These are phyloP conservation scores for Naganishia albida DNA, from an alignment of 1,284 basidiomycete species.

Conservation along the genomic window DNA sequence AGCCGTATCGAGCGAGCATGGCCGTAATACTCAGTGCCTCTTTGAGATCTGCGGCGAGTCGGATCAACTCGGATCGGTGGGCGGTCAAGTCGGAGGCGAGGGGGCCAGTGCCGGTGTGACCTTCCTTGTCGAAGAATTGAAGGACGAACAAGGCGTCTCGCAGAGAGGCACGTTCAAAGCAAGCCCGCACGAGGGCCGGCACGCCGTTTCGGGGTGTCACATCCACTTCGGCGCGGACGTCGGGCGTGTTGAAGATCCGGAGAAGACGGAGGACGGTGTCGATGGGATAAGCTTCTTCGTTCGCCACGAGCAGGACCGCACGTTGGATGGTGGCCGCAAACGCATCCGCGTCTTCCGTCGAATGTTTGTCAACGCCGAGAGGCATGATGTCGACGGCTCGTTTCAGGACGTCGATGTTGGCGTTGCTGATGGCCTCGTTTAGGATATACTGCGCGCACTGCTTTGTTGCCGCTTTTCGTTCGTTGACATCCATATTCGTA, in stretches of 20 bases:
- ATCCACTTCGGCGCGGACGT: not conserved
- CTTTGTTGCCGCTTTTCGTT: not conserved
- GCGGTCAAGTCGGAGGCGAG: not conserved
- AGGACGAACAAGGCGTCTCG: slow-evolving; percentile 12
- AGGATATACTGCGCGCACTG: slow-evolving; percentile 9
- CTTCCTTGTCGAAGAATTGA: not conserved
- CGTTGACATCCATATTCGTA: not conserved
- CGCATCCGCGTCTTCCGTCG: not conserved
- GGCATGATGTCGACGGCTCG: slow-evolving; percentile 18
- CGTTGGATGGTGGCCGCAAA: slow-evolving; percentile 19
- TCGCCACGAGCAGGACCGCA: slow-evolving; percentile 3
- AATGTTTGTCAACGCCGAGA: not conserved
- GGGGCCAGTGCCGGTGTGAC: not conserved
- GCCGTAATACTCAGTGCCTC: slow-evolving; percentile 46
- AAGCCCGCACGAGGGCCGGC: not conserved
- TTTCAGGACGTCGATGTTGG: slow-evolving; percentile 8
- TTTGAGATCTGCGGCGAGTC: slow-evolving; percentile 53
- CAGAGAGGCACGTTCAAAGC: not conserved
- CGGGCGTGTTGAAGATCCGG: slow-evolving; percentile 4
- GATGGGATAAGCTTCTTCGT: slow-evolving; percentile 1
- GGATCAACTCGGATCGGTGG: slow-evolving; percentile 58
- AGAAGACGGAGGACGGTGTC: slow-evolving; percentile 16
- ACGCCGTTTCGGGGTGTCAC: not conserved
- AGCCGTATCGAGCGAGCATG: slow-evolving; percentile 20
- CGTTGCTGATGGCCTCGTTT: slow-evolving; percentile 2